Percentiles rank a stretch among this genome's conserved stretches.
phyloP scores from a whole-genome alignment of 345 rosid genomes.

The Tarenaya hassleriana region DNA sequence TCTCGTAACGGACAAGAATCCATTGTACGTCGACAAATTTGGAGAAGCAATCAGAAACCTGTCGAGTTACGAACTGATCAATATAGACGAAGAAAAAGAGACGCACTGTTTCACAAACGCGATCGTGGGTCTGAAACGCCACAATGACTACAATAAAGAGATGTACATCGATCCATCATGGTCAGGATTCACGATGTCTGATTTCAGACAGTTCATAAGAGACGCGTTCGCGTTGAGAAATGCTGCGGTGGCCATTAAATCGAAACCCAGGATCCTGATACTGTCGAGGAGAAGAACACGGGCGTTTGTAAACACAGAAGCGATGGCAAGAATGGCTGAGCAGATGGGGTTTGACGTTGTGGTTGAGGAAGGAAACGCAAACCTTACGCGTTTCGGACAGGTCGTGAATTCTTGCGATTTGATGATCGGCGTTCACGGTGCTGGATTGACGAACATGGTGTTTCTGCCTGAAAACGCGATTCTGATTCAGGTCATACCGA shows the following conservation, averaged over 20 bases:
- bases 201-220: conserved; percentile 52
- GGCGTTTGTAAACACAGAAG: conserved; percentile 40
- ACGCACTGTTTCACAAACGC: conserved; percentile 53
- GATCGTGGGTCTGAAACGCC: conserved; percentile 54
- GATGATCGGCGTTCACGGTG: conserved; percentile 82
- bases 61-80: conserved; percentile 45
- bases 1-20: conserved; percentile 40
- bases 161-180: conserved; percentile 47
- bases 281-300: conserved; percentile 51
- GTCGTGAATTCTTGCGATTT: conserved; percentile 71
- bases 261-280: conserved; percentile 44
- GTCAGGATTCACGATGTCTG: conserved; percentile 45
- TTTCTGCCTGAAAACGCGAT: conserved; percentile 78
- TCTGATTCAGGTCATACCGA: conserved; percentile 60
- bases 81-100: conserved; percentile 44
- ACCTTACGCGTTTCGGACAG: conserved; percentile 35
- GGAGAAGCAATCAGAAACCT: conserved; percentile 30
- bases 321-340: conserved; percentile 39
- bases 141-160: conserved; percentile 33
- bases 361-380: conserved; percentile 47
- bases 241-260: conserved; percentile 22
- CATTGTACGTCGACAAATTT: conserved; percentile 50
- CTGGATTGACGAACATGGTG: conserved; percentile 73
- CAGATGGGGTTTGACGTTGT: conserved; percentile 44
- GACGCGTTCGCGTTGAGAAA: conserved; percentile 43